Evolutionary conservation across 2,329 filamentous ascomycete genomes (phyloP).

Genomic region (Claviceps sp.): DNA sequence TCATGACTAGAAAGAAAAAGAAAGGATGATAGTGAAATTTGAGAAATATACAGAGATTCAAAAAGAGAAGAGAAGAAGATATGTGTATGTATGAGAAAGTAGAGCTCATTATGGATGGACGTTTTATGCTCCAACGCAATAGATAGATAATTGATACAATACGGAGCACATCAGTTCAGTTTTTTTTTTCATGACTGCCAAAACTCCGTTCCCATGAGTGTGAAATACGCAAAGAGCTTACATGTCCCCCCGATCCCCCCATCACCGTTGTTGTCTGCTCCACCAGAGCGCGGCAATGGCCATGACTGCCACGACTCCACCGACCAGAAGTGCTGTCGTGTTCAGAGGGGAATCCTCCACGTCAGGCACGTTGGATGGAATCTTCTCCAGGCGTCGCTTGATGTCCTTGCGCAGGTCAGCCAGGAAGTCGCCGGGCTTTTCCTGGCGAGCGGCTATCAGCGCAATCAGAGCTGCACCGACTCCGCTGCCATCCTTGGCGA

Average conservation of each 20-base stretch:
- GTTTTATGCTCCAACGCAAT: not conserved
- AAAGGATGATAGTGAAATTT: not conserved
- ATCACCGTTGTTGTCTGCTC: slow-evolving; percentile 15
- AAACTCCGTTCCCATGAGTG: slow-evolving; percentile 2
- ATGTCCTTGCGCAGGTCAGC: slow-evolving; percentile 27
- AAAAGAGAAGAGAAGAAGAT: not conserved
- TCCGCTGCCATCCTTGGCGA: slow-evolving; percentile 88
- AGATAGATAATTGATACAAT: not conserved
- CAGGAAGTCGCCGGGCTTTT: slow-evolving; percentile 35
- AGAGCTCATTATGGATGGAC: not conserved
- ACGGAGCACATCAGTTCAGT: no score
- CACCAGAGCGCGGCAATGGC: slow-evolving; percentile 27
- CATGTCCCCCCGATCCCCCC: not conserved
- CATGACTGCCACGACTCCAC: slow-evolving; percentile 22
- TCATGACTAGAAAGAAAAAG: not conserved
- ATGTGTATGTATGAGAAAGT: not conserved
- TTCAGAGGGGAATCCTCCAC: slow-evolving; percentile 19
- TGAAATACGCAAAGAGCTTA: slow-evolving; percentile 4
- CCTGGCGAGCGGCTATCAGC: slow-evolving; percentile 63
- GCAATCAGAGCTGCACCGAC: slow-evolving; percentile 84
- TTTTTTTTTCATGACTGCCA: not conserved
- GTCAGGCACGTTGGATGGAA: slow-evolving; percentile 16
- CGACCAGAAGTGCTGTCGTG: slow-evolving; percentile 19
- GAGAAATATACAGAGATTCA: not conserved
- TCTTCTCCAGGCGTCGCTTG: slow-evolving; percentile 20